Evolutionary conservation across 148 eudicot species (phyloP).

Genomic region (Salicornia ramosissima): DNA sequence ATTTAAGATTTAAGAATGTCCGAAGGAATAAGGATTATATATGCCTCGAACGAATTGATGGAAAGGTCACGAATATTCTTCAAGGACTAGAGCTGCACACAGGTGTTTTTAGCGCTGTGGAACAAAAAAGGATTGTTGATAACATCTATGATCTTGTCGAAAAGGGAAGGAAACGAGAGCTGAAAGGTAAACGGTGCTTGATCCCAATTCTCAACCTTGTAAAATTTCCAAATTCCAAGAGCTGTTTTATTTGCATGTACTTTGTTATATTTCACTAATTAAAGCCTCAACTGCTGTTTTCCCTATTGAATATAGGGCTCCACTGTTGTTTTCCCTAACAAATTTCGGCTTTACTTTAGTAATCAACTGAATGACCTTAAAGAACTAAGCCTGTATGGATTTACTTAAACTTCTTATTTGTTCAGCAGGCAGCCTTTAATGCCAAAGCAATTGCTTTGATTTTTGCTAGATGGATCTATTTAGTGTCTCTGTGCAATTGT

Average conservation of each 20-base stretch:
- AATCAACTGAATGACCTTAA: too few relatives aligned
- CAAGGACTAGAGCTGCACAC: slow-evolving; percentile 89
- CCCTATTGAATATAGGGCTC: neutral
- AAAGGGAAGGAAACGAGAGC: slow-evolving; percentile 62
- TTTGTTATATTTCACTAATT: neutral
- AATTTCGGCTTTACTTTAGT: neutral
- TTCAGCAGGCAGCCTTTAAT: neutral
- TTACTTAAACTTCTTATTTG: neutral
- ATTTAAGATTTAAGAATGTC: slow-evolving; percentile 53
- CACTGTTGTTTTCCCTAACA: neutral
- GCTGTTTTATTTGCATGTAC: slow-evolving; percentile 1
- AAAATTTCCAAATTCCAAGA: too few relatives aligned
- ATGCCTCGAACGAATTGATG: slow-evolving; percentile 65
- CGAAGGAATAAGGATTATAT: slow-evolving; percentile 72
- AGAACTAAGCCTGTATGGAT: neutral
- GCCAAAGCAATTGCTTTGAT: neutral
- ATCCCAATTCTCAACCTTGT: neutral
- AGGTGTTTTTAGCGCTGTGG: slow-evolving; percentile 81
- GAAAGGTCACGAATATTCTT: slow-evolving; percentile 62
- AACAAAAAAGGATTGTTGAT: slow-evolving; percentile 79
- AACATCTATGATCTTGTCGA: slow-evolving; percentile 53
- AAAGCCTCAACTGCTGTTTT: neutral
- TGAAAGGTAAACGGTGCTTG: slow-evolving; percentile 58
- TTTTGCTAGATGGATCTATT: neutral
- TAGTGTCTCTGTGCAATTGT: too few relatives aligned